Evolutionary conservation across 495 filamentous ascomycete species (phyloP).

Genomic region (Margaritispora aquatica): DNA sequence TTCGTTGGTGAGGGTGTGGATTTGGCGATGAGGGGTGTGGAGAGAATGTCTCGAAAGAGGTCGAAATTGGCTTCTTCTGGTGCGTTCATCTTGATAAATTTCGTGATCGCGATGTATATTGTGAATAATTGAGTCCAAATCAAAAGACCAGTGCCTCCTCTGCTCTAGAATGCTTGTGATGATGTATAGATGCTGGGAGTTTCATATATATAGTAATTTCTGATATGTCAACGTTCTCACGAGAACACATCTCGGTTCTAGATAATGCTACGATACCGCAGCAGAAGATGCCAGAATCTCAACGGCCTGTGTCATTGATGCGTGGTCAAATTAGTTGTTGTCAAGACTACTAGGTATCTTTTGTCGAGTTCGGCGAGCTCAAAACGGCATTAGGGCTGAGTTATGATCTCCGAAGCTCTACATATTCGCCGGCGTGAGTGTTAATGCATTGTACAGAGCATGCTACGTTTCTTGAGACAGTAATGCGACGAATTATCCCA

Average conservation of each 20-base stretch:
- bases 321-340: no score
- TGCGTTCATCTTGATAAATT: conserved; percentile 1
- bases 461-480: no score
- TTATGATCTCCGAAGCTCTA: background rate
- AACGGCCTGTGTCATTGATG: background rate
- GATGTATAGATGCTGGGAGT: no score
- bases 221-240: no score
- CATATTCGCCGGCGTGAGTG: no score
- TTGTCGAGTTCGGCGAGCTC: background rate
- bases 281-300: background rate
- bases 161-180: no score
- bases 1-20: conserved; percentile 36
- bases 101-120: no score
- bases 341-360: background rate
- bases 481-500: no score
- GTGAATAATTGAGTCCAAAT: no score
- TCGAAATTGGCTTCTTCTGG: conserved; percentile 51
- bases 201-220: no score
- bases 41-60: conserved; percentile 61
- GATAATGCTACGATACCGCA: background rate
- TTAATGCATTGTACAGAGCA: no score
- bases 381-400: background rate
- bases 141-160: background rate
- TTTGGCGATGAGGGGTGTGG: conserved; percentile 39
- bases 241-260: no score